These are phyloP conservation scores for Cicer chorassanicum DNA, from an alignment of 306 rosid species.

Conservation along the genomic window DNA sequence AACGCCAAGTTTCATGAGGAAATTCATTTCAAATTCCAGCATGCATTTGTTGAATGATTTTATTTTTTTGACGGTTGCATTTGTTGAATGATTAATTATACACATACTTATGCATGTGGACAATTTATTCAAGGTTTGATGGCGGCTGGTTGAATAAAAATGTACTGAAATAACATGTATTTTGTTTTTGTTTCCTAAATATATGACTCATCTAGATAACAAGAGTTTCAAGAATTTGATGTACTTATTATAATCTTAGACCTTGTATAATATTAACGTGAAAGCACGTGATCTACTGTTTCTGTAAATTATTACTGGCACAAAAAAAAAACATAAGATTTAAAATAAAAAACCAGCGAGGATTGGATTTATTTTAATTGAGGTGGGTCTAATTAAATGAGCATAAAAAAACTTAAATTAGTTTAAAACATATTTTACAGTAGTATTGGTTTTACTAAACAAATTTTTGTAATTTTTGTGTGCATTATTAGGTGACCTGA, in stretches of 20 bases:
- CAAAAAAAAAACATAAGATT: too few relatives aligned
- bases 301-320: neutral
- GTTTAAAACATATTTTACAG: too few relatives aligned
- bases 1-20: conserved; percentile 4
- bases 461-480: too few relatives aligned
- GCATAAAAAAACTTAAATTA: too few relatives aligned
- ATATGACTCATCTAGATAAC: conserved; percentile 16
- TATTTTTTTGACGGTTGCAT: neutral
- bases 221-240: conserved; percentile 22
- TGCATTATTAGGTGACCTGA: too few relatives aligned
- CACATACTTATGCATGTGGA: conserved; percentile 42
- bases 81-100: conserved; percentile 42
- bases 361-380: too few relatives aligned
- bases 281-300: conserved; percentile 1
- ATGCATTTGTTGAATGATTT: conserved; percentile 44
- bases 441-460: too few relatives aligned
- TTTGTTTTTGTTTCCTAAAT: neutral
- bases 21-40: conserved; percentile 33
- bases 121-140: conserved; percentile 32
- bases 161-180: conserved; percentile 10
- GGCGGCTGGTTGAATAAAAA: conserved; percentile 50
- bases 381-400: too few relatives aligned
- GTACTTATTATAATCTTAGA: neutral
- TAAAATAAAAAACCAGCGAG: too few relatives aligned
- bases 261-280: conserved; percentile 19